These are phyloP conservation scores for Aspergillus quadricinctus DNA, from an alignment of 2,329 filamentous ascomycete species.

Conservation along the genomic window DNA sequence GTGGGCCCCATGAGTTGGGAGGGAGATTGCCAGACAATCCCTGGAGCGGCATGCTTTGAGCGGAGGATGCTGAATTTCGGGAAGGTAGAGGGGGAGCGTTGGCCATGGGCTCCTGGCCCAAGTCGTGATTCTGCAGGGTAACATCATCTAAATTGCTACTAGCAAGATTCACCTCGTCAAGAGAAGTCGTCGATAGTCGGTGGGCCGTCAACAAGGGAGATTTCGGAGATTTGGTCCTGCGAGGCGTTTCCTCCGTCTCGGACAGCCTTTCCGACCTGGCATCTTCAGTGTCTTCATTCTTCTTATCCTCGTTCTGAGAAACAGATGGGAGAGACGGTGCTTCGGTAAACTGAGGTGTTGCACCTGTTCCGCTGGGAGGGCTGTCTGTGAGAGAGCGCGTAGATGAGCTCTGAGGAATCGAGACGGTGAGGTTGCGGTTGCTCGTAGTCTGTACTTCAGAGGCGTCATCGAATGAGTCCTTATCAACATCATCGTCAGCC, in stretches of 20 bases:
- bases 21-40: conserved; percentile 70
- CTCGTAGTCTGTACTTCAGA: conserved; percentile 39
- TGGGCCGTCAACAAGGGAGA: conserved; percentile 52
- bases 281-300: conserved; percentile 20
- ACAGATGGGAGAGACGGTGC: conserved; percentile 25
- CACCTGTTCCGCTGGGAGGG: conserved; percentile 35
- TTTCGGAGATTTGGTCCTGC: conserved; percentile 39
- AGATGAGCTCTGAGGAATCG: conserved; percentile 42
- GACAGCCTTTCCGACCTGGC: conserved; percentile 23
- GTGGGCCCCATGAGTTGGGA: conserved; percentile 66
- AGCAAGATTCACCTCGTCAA: conserved; percentile 63
- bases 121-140: conserved; percentile 22
- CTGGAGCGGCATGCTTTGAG: conserved; percentile 32
- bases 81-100: conserved; percentile 30
- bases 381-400: conserved; percentile 58
- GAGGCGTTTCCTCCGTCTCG: conserved; percentile 30
- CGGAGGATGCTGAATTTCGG: conserved; percentile 26
- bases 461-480: conserved; percentile 84
- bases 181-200: conserved; percentile 53
- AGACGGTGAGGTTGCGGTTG: conserved; percentile 24
- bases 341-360: conserved; percentile 35
- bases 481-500: conserved; percentile 8
- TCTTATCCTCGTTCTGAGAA: conserved; percentile 21
- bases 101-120: conserved; percentile 21
- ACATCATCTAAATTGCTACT: conserved; percentile 53